A percentile compares a stretch with the other conserved stretches of the same genome.
These are phyloP conservation scores for Sclerospora graminicola DNA, from an alignment of 352 stramenopile species.

Conservation along the genomic window DNA sequence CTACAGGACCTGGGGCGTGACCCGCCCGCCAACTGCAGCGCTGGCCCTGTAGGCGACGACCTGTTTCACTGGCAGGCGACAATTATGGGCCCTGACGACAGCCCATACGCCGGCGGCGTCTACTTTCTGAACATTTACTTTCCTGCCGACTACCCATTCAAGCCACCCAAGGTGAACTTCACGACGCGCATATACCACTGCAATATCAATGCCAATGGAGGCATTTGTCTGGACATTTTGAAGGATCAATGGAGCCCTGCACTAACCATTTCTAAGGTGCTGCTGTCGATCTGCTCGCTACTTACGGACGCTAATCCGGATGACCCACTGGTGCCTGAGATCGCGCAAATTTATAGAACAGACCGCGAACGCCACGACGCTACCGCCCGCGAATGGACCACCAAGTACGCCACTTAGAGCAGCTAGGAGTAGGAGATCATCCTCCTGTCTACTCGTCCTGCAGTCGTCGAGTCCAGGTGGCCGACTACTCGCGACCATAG, in stretches of 20 bases:
- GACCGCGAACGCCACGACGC: slow-evolving; percentile 90
- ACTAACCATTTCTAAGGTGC: slow-evolving; percentile 98
- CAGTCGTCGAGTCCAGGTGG: neutral
- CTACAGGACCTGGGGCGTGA: slow-evolving; percentile 91
- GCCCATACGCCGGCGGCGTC: slow-evolving; percentile 94
- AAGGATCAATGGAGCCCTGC: slow-evolving; percentile 99
- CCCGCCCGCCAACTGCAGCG: slow-evolving; percentile 97
- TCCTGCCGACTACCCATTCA: slow-evolving; percentile 99
- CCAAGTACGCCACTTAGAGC: slow-evolving; percentile 97
- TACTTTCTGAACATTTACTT: slow-evolving; percentile 99
- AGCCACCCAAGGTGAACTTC: slow-evolving; percentile 98
- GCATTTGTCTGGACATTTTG: slow-evolving; percentile 99
- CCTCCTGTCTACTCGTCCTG: slow-evolving; percentile 5
- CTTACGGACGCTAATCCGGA: slow-evolving; percentile 99
- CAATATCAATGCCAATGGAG: slow-evolving; percentile 99
- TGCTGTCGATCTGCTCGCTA: slow-evolving; percentile 99
- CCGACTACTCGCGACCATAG: neutral
- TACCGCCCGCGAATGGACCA: slow-evolving; percentile 95
- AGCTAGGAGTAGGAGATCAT: slow-evolving; percentile 32
- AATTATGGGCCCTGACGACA: slow-evolving; percentile 98
- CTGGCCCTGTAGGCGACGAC: slow-evolving; percentile 95
- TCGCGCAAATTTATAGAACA: slow-evolving; percentile 93
- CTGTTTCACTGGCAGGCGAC: slow-evolving; percentile 97
- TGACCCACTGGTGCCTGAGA: slow-evolving; percentile 92
- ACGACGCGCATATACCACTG: slow-evolving; percentile 99